Percentiles rank a stretch among this genome's conserved stretches.
These are phyloP conservation scores for Lentinus polychrous DNA, from an alignment of 1,284 basidiomycete species.

Conservation along the genomic window DNA sequence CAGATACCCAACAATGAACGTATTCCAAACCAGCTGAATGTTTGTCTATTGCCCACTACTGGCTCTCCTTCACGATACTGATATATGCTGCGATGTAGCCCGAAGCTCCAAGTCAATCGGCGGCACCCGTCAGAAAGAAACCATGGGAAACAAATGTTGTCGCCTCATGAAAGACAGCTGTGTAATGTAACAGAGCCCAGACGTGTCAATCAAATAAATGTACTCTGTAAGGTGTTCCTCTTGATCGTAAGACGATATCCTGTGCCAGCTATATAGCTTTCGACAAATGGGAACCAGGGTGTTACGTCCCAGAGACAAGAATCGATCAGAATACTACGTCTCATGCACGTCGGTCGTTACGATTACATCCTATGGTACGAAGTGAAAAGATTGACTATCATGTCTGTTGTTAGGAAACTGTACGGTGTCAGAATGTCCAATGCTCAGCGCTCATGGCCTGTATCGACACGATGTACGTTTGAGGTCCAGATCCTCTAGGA, in stretches of 20 bases:
- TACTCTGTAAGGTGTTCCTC: no score
- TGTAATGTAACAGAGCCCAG: no score
- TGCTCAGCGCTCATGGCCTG: no score
- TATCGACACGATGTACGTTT: no score
- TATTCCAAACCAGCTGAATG: slow-evolving; percentile 59
- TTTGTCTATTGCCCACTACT: slow-evolving; percentile 27
- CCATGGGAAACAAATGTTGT: slow-evolving; percentile 45
- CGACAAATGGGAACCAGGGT: no score
- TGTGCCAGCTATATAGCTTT: no score
- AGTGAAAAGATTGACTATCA: no score
- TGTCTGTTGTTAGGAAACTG: neutral
- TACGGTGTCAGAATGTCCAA: neutral
- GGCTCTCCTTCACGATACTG: slow-evolving; percentile 3
- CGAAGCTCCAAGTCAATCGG: slow-evolving; percentile 47
- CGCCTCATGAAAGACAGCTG: neutral
- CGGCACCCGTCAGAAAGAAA: slow-evolving; percentile 41
- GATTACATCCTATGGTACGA: no score
- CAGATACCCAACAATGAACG: slow-evolving; percentile 71
- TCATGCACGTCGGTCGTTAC: neutral
- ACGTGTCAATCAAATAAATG: no score
- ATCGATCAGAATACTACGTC: neutral
- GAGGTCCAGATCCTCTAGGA: no score
- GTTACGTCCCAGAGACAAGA: no score
- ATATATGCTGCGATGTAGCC: slow-evolving; percentile 30
- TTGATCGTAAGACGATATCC: no score